Evolutionary conservation across 2,329 filamentous ascomycete species (phyloP), one percentile per base, ranked within the genome.

Genomic region (Huntiella abstrusa): DNA sequence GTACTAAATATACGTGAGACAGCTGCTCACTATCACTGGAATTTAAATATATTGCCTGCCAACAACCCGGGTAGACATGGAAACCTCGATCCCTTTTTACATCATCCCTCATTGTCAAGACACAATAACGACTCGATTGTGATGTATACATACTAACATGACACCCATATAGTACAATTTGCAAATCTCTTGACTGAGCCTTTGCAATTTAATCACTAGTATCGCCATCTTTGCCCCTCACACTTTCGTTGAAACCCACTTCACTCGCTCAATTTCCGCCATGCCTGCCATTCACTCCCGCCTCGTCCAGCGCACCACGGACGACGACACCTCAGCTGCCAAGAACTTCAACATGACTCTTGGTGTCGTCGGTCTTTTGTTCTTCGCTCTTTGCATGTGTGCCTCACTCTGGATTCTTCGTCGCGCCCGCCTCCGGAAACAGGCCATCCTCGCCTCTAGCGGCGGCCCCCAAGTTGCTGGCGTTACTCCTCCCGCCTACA

Each of bases 271-370:
- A 41, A 46, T 12, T 7, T 17, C 15, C 43, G 43, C 28, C n/a
- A 52, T 53, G 51, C 46, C 51, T 45, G 39, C 35, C 8, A 45
- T 53, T 19, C 17, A 41, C 15, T 41, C 47, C 39, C 34, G 51
- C n/a, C 11, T 53, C 17, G 38, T 47, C 33, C 46, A 51, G 33
- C 49, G 44, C 33, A 36, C 43, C 16, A 44, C n/a, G 15, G 56
- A 64, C 50, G 58, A 59, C 50, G 66, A 69, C 53, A 64, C 63
- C 49, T 64, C 66, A 54, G 66, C 81, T 54, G 73, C 68, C 51
- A 77, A 82, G 65, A 69, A 49, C 28, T 47, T 87, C 60, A 77
- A 84, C 58, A 73, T 93, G 38, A 67, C 94, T 59, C 81, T 93
- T 55, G 72, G 75, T 49, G 72, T 96, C 47, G 69, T 96, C 54